phyloP scores from a whole-genome alignment of 805 yeast genomes.

The Candida montana region DNA sequence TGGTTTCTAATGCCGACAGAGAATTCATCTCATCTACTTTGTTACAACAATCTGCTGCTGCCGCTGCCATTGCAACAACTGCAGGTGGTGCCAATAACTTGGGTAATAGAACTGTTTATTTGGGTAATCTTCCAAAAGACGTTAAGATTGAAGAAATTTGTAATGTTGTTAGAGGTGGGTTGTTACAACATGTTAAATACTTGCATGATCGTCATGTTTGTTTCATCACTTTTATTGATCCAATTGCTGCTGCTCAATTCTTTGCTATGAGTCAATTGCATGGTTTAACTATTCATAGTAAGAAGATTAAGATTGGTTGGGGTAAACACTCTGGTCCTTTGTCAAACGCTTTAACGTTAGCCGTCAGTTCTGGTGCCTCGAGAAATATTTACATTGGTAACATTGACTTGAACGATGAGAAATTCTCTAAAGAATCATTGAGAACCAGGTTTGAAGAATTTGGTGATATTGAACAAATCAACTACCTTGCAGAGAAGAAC shows the following conservation, averaged over 20 bases:
- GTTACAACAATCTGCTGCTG: conserved; percentile 92
- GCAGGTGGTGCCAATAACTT: conserved; percentile 91
- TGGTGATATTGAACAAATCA: conserved; percentile 95
- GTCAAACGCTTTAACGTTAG: conserved; percentile 78
- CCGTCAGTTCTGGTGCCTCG: conserved; percentile 90
- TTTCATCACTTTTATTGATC: conserved; percentile 92
- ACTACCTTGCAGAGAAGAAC: conserved; percentile 69
- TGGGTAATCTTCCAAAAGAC: conserved; percentile 86
- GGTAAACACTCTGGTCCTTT: conserved; percentile 95
- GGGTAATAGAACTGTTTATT: conserved; percentile 89
- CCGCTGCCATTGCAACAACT: conserved; percentile 93
- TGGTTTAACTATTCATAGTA: conserved; percentile 79
- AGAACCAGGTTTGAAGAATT: conserved; percentile 70
- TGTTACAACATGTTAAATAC: conserved; percentile 76
- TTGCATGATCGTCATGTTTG: conserved; percentile 85
- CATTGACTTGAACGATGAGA: conserved; percentile 36
- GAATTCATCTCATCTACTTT: conserved; percentile 62
- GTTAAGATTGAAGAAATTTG: conserved; percentile 90
- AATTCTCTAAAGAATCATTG: conserved; percentile 52
- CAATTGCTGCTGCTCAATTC: conserved; percentile 96
- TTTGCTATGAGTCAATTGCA: conserved; percentile 90
- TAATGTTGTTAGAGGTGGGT: conserved; percentile 93
- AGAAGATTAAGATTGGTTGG: conserved; percentile 93
- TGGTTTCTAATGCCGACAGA: conserved; percentile 62
- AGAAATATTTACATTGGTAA: conserved; percentile 88